phyloP scores from a whole-genome alignment of 2,329 filamentous ascomycete genomes.

The Chaetomium sp. region DNA sequence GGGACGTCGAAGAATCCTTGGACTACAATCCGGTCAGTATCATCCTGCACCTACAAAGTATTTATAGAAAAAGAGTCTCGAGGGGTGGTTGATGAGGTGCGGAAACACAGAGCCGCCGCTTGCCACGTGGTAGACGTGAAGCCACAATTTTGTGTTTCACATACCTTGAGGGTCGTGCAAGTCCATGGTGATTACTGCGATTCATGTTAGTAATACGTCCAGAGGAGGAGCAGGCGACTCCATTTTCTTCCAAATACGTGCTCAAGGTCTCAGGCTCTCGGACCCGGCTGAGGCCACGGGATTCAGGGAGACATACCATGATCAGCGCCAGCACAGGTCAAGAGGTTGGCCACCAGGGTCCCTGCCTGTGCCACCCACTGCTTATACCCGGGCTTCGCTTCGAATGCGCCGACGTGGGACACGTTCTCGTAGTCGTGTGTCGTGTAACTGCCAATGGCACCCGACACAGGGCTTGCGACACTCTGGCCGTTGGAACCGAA shows the following conservation, averaged over 20 bases:
- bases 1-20: slow-evolving; percentile 99
- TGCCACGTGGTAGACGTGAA: too few relatives aligned
- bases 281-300: too few relatives aligned
- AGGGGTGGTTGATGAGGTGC: background rate
- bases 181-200: slow-evolving; percentile 86
- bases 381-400: slow-evolving; percentile 90
- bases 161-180: slow-evolving; percentile 78
- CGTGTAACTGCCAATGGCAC: slow-evolving; percentile 46
- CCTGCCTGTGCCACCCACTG: slow-evolving; percentile 98
- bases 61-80: background rate
- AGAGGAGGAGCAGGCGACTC: background rate
- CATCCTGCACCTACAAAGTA: background rate
- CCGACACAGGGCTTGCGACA: background rate
- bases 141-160: slow-evolving; percentile 10
- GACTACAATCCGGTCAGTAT: slow-evolving; percentile 56
- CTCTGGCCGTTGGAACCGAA: slow-evolving; percentile 23
- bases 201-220: slow-evolving; percentile 21
- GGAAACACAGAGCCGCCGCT: slow-evolving; percentile 11
- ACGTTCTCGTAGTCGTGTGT: slow-evolving; percentile 68
- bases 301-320: slow-evolving; percentile 59
- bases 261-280: background rate
- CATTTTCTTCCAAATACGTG: background rate
- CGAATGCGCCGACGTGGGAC: slow-evolving; percentile 58
- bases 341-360: slow-evolving; percentile 87
- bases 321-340: slow-evolving; percentile 94